Evolutionary conservation across 2,329 filamentous ascomycete genomes (phyloP), one percentile per base, ranked within the genome.

Genomic region (Aureobasidium sp.): DNA sequence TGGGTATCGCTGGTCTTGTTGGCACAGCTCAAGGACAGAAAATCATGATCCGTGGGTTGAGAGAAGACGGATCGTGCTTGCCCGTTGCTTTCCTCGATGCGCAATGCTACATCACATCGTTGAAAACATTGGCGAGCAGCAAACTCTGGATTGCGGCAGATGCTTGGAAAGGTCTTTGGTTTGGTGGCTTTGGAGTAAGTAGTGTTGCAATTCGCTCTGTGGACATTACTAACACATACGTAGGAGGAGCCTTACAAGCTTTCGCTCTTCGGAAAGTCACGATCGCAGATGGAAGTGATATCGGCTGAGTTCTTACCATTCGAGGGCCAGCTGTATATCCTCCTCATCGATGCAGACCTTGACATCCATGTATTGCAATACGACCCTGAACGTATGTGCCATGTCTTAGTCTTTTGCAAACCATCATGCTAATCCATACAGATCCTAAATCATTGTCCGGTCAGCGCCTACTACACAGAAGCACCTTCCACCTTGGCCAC

Each of bases 81-180:
- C 94, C 94, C 0, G 93, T 99, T 3, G 94, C 94, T 0, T 99
- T 99, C 71, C 89, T 99, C 81, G 94, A 99, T 70, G 95, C 97
- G 86, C 94, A 90, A 76, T 95, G 90, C 74, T 94, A 96, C 70
- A 90, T 96, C 13, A 90, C 87, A 2, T 85, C 88, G n/a, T 83
- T 91, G 60, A 94, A 92, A 70, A 90, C 91, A 69, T 81, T 99
- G 20, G 86, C 86, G 3, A 86, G 88, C 1, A 95, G 91, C 0
- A 92, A 93, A 0, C 81, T 99, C 72, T 91, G 90, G 70, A 80
- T 96, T 12, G 86, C 97, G 77, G 89, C 90, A 0, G 94, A 99
- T 76, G 90, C 89, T 0, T 86, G 94, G 72, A 96, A 96, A 77
- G 94, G 94, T 0, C 81, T 97, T 2, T 97, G 94, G 91, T 95